A percentile compares a stretch with the other conserved stretches of the same genome.
phyloP scores from a whole-genome alignment of 257 asterid species.

The Petunia secreta region DNA sequence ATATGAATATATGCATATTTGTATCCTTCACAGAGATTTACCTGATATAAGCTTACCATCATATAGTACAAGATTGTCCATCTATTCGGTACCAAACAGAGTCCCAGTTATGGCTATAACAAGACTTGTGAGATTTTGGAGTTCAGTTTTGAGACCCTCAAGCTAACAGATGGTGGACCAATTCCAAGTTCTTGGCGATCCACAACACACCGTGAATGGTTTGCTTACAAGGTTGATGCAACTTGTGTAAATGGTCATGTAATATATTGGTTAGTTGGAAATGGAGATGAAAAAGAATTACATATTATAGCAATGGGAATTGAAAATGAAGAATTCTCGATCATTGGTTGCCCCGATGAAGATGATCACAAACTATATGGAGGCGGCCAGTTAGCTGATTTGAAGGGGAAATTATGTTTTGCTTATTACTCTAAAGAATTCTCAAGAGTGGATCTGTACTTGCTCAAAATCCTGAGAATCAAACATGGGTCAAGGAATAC shows the following conservation, averaged over 20 bases:
- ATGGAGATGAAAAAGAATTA: neutral
- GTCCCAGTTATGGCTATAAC: neutral
- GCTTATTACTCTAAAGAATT: neutral
- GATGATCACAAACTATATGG: neutral
- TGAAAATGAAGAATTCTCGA: slow-evolving; percentile 6
- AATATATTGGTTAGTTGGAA: slow-evolving; percentile 1
- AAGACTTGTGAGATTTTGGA: neutral
- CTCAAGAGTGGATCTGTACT: neutral
- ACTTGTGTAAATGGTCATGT: neutral
- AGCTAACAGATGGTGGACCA: neutral
- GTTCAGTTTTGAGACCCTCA: neutral
- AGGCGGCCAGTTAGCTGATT: neutral
- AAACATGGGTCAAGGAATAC: neutral
- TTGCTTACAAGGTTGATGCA: neutral
- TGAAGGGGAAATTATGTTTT: neutral
- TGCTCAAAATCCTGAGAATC: neutral
- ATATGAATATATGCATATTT: too few relatives aligned
- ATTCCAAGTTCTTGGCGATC: neutral
- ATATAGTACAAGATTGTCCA: slow-evolving; percentile 15
- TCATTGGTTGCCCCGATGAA: neutral
- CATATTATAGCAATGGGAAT: neutral
- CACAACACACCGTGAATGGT: neutral
- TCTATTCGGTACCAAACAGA: neutral
- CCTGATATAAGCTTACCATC: too few relatives aligned
- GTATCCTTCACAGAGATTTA: too few relatives aligned